Evolutionary conservation across 345 rosid species (phyloP), one percentile per base, ranked within the genome.

Genomic region (Pistacia atlantica): DNA sequence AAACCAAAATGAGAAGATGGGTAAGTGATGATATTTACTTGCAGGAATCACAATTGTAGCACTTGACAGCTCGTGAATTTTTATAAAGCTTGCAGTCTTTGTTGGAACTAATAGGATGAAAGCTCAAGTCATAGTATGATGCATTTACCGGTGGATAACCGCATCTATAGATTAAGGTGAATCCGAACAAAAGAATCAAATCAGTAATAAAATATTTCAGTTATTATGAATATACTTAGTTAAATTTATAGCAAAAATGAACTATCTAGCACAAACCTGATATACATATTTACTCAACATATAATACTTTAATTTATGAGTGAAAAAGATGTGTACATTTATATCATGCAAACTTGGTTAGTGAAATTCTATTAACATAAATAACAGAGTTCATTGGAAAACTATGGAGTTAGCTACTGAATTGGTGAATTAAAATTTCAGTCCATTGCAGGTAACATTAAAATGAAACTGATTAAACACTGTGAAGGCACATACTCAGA

Each of bases 1-100:
- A 64, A 61, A 45, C 0, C 31, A 71, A 37, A 69, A 10, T 10
- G 46, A 22, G 61, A 64, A 63, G 3, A 3, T 28, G 31, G 35
- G 58, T 67, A 69, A 66, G 59, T 74, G 58, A 48, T 57, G 59
- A 48, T 73, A 35, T 73, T 83, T 89, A 95, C 98, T 91, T 95
- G 98, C 98, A 95, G 79, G 98, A 91, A 78, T 92, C 90, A 62
- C 98, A 95, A 33, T 88, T 89, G 88, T 93, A 95, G 86, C 97
- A 95, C 81, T 91, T 95, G 86, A 85, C 78, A 8, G 87, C 59
- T 74, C 83, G 85, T 25, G 88, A 65, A 69, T 95, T 95, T 77
- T 87, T 91, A 86, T 95, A 95, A 71, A 84, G 91, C 79, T 88
- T 93, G 87, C 98, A 93, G 78, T 95, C 99, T 62, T 86, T 84